These are phyloP conservation scores for Aleurites moluccanus DNA, from an alignment of 441 rosid species.

Conservation along the genomic window DNA sequence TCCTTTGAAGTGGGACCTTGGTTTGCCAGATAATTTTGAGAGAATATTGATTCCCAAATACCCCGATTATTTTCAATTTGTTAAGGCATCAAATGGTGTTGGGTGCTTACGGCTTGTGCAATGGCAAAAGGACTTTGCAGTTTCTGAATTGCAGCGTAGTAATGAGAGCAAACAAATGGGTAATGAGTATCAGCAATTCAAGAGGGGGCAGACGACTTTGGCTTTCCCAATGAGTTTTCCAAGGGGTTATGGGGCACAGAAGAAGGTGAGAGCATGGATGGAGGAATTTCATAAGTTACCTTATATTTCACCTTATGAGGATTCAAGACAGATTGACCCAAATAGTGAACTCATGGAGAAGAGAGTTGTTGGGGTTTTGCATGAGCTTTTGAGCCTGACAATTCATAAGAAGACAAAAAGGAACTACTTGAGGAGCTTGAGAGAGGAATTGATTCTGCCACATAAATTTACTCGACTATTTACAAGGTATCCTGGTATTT, in stretches of 20 bases:
- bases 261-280: conserved; percentile 93
- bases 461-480: conserved; percentile 88
- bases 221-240: conserved; percentile 86
- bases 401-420: conserved; percentile 96
- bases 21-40: conserved; percentile 77
- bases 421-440: conserved; percentile 86
- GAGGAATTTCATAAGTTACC: conserved; percentile 95
- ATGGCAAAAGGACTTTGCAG: conserved; percentile 69
- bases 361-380: conserved; percentile 84
- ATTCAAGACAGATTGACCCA: conserved; percentile 65
- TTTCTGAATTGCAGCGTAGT: conserved; percentile 63
- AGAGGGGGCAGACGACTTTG: conserved; percentile 68
- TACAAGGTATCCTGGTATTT: conserved; percentile 92
- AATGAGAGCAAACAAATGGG: conserved; percentile 46
- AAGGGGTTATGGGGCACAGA: conserved; percentile 87
- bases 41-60: conserved; percentile 59
- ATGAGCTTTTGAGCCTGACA: conserved; percentile 82
- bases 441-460: conserved; percentile 77
- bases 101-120: conserved; percentile 56
- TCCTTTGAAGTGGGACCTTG: conserved; percentile 88
- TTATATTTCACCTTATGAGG: conserved; percentile 91
- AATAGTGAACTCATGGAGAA: conserved; percentile 95
- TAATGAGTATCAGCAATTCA: conserved; percentile 67
- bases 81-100: conserved; percentile 55
- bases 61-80: conserved; percentile 60